Base-by-base conservation (phyloP, 2,329 filamentous ascomycete species). In the Microcyclospora pomicola region DNA sequence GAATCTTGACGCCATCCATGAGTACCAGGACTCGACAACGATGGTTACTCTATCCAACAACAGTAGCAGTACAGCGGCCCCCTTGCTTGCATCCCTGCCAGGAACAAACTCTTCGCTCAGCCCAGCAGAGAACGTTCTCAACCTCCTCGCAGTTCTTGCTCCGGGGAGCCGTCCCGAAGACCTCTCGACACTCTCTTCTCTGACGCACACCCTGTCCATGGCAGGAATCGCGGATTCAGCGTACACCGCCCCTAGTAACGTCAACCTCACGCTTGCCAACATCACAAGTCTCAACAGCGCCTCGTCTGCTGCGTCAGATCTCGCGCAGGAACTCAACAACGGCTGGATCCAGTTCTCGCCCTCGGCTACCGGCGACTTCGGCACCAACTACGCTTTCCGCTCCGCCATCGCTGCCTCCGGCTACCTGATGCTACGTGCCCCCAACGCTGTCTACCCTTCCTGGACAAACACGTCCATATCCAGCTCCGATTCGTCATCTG, bases 401-500 rank as follows among this genome's bases (percentile, higher is more conserved):
- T 33, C 44, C 10, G 33, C 29, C 7, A 31, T 44, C 9, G 38
- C 46, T 2, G 16, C 35, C 6, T 34, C 38, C 1, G 42, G 42
- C 19, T 48, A 47, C 30, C 31, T 48, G 2, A 38, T 38, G 35
- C 40, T 47, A 27, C 31, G 34, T 13, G 30, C 39, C 2, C 40
- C 41, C 9, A 32, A 40, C 32, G 46, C 46, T 5, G 15, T 47
- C 16, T 48, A 48, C 15, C 46, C 46, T 2, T 38, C 34, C 24
- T 47, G 36, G 42, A 39, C 27, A 29, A 45, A 45, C 27, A 34
- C 29, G 16, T 34, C 39, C 2, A 15, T 27, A 5, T 27, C 28
- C 10, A 34, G 19, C 15, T 19, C 36, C 1, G 35, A 32, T 10
- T 7, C 4, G 7, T 4, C 19, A 24, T 24, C 19, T 7, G 19